Evolutionary conservation across 768 basidiomycete genomes (phyloP).

Genomic region (Psilocybe tampanensis): DNA sequence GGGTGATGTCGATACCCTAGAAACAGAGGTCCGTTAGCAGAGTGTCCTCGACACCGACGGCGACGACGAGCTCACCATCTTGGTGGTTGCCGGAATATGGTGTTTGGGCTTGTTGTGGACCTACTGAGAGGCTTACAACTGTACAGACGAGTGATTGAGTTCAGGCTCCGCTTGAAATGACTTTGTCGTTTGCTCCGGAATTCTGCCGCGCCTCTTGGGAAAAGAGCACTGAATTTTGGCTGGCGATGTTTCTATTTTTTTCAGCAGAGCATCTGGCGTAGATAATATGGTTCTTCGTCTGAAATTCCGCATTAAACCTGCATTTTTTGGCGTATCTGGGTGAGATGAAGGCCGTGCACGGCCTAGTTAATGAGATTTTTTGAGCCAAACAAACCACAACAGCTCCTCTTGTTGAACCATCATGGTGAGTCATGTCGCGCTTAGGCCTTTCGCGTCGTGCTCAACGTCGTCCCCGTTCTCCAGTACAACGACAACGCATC

Average conservation of each 20-base stretch:
- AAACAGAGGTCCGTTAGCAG: conserved; percentile 12
- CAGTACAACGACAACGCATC: conserved; percentile 69
- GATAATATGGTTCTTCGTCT: too few relatives aligned
- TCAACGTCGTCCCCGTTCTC: conserved; percentile 14
- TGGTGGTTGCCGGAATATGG: conserved; percentile 61
- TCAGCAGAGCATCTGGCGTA: background rate
- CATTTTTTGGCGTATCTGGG: background rate
- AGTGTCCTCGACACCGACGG: conserved; percentile 24
- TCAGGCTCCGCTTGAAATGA: conserved; percentile 43
- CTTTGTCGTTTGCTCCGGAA: conserved; percentile 3
- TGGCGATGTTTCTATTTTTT: background rate
- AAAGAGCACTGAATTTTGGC: background rate
- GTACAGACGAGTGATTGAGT: conserved; percentile 52
- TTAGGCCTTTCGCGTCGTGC: conserved; percentile 13
- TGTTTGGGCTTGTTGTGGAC: conserved; percentile 49
- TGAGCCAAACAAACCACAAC: conserved; percentile 44
- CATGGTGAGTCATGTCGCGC: conserved; percentile 59
- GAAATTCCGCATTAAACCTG: background rate
- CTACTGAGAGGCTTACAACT: conserved; percentile 62
- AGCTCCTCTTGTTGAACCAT: conserved; percentile 57
- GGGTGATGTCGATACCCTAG: conserved; percentile 93
- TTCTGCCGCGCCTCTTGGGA: conserved; percentile 3
- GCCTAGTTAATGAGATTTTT: conserved; percentile 11
- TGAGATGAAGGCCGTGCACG: background rate
- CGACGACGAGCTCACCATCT: conserved; percentile 77